These are phyloP conservation scores for Phytophthora litchii DNA, from an alignment of 352 stramenopile genomes.

Conservation along the genomic window DNA sequence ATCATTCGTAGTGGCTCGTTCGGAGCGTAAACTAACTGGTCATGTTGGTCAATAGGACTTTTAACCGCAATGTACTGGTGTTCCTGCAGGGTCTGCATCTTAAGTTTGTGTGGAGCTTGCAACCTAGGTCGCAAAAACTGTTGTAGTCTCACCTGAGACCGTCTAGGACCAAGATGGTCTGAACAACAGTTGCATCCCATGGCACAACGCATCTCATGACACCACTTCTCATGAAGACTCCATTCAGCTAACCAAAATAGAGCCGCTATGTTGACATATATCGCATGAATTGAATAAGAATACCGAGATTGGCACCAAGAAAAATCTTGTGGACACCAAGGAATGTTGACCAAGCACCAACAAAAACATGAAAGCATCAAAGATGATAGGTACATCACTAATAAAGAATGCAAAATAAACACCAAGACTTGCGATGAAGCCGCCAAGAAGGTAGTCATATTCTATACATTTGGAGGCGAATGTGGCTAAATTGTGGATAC, in stretches of 20 bases:
- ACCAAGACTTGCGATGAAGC: too few species aligned
- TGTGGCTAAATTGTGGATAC: too few species aligned
- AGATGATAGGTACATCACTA: too few species aligned
- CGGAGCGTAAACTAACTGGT: constrained; percentile 47
- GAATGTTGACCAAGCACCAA: too few species aligned
- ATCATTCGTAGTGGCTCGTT: constrained; percentile 51
- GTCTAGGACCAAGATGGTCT: background rate
- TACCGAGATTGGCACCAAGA: too few species aligned
- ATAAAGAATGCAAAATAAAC: too few species aligned
- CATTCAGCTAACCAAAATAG: constrained; percentile 2
- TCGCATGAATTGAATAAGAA: too few species aligned
- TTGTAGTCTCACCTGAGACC: constrained; percentile 11
- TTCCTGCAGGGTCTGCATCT: constrained; percentile 21
- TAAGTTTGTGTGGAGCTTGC: background rate
- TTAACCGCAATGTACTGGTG: constrained; percentile 26
- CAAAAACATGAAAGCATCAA: too few species aligned
- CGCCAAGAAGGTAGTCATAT: too few species aligned
- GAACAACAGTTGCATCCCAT: background rate
- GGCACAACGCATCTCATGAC: background rate
- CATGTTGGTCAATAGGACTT: constrained; percentile 22
- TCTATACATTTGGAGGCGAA: too few species aligned
- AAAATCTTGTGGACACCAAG: too few species aligned
- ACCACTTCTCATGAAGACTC: constrained; percentile 4
- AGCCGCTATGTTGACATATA: background rate
- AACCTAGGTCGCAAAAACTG: background rate